These are phyloP conservation scores for Phytophthora pisi DNA, from an alignment of 352 stramenopile genomes.

Conservation along the genomic window DNA sequence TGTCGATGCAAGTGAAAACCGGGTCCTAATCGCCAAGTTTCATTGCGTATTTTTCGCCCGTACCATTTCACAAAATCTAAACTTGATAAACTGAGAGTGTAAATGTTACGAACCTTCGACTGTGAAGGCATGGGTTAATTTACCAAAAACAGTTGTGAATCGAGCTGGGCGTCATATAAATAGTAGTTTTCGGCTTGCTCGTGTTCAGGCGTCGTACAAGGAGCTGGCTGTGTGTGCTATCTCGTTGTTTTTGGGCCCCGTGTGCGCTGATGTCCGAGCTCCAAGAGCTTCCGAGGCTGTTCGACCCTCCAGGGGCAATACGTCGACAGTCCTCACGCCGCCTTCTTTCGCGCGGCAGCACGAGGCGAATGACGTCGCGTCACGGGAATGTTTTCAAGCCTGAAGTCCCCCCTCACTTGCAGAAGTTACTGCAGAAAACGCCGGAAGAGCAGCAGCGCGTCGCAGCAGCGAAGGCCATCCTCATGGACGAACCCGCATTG, in stretches of 20 bases:
- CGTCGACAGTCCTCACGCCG: constrained; percentile 32
- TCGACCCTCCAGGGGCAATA: constrained; percentile 10
- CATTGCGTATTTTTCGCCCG: no score
- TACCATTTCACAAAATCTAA: no score
- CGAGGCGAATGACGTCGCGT: constrained; percentile 8
- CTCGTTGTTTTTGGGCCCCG: not conserved
- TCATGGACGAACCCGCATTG: constrained; percentile 52
- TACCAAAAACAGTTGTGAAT: no score
- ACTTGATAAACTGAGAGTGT: no score
- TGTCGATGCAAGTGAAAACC: no score
- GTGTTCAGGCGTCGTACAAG: not conserved
- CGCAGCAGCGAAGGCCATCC: constrained; percentile 57
- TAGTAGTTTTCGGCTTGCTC: not conserved
- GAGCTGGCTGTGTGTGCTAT: no score
- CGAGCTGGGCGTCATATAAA: not conserved
- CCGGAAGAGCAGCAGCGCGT: constrained; percentile 56
- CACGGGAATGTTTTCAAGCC: constrained; percentile 27
- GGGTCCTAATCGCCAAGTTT: no score
- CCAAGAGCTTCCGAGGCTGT: constrained; percentile 28
- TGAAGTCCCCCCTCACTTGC: constrained; percentile 53
- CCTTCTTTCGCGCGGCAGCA: not conserved
- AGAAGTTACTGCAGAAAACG: constrained; percentile 65
- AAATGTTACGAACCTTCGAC: no score
- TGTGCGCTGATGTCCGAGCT: constrained; percentile 25
- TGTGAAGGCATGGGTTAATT: no score